Conservation (phyloP, 352 stramenopile species). For the Globisporangium nodosum region DNA sequence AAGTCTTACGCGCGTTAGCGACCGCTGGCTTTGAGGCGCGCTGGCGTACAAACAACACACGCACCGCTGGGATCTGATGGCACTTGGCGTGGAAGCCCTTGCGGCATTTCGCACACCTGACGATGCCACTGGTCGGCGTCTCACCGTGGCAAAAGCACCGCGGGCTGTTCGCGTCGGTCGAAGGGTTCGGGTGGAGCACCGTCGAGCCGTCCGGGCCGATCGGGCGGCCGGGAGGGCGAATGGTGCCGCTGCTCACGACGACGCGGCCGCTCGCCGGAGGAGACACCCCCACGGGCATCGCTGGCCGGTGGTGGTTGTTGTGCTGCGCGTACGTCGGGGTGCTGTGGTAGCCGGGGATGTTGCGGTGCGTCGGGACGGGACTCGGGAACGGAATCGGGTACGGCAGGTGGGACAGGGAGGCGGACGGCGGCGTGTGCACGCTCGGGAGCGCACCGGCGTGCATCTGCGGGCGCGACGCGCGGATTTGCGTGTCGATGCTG, state of each 20-base stretch:
- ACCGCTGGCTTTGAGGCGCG: too few relatives aligned
- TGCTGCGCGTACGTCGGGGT: neutral
- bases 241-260: neutral
- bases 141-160: slow-evolving; percentile 53
- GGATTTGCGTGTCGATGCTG: slow-evolving; percentile 48
- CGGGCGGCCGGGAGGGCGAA: neutral
- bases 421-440: neutral
- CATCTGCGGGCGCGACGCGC: slow-evolving; percentile 13
- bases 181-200: slow-evolving; percentile 17
- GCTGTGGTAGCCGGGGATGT: slow-evolving; percentile 10
- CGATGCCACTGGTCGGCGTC: slow-evolving; percentile 23
- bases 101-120: slow-evolving; percentile 46
- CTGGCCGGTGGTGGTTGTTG: slow-evolving; percentile 5
- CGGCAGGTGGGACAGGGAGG: neutral
- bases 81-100: slow-evolving; percentile 75
- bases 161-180: slow-evolving; percentile 31
- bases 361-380: slow-evolving; percentile 3
- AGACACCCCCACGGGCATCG: neutral
- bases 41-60: slow-evolving; percentile 1
- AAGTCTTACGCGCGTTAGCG: neutral
- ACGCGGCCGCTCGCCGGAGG: slow-evolving; percentile 3
- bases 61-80: slow-evolving; percentile 57
- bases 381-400: neutral
- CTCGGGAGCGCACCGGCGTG: neutral
- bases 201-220: slow-evolving; percentile 8